Conservation (phyloP, 305 asterid species). For the Solanum hybrid region DNA sequence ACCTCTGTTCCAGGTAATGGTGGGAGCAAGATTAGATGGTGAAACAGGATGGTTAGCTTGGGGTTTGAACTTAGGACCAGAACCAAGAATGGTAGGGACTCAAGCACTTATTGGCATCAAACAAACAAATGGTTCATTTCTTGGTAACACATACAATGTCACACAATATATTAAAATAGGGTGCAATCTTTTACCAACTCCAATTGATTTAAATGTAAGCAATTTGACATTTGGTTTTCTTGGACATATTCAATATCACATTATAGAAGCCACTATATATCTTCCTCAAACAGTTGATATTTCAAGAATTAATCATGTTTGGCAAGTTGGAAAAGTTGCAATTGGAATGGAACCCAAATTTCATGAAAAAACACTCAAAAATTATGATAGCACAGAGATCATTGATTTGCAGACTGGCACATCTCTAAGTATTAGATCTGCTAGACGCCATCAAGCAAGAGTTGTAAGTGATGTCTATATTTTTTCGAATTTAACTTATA, state of each 20-base stretch:
- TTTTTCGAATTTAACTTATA: not conserved
- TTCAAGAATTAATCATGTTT: conserved; percentile 31
- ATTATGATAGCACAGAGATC: conserved; percentile 27
- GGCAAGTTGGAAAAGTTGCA: conserved; percentile 39
- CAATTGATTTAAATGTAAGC: conserved; percentile 16
- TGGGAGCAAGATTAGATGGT: conserved; percentile 23
- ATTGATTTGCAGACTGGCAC: conserved; percentile 22
- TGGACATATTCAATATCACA: not conserved
- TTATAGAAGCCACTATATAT: conserved; percentile 24
- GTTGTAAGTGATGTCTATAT: conserved; percentile 19
- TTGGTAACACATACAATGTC: conserved; percentile 20
- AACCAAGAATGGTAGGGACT: conserved; percentile 45
- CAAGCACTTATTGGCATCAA: conserved; percentile 49
- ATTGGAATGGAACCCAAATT: conserved; percentile 13
- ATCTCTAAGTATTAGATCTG: not conserved
- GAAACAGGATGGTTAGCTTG: conserved; percentile 53
- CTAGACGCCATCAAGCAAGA: conserved; percentile 23
- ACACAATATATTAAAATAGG: conserved; percentile 19
- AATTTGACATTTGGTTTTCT: not conserved
- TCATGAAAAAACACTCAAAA: conserved; percentile 27
- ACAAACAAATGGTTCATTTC: not conserved
- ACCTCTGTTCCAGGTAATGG: not conserved
- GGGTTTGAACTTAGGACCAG: conserved; percentile 48
- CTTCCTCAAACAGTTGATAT: conserved; percentile 20
- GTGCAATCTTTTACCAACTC: conserved; percentile 28